Percentiles rank a stretch among this genome's conserved stretches.
Conservation (phyloP, 768 basidiomycete genomes). For the Lactifluus volemus region DNA sequence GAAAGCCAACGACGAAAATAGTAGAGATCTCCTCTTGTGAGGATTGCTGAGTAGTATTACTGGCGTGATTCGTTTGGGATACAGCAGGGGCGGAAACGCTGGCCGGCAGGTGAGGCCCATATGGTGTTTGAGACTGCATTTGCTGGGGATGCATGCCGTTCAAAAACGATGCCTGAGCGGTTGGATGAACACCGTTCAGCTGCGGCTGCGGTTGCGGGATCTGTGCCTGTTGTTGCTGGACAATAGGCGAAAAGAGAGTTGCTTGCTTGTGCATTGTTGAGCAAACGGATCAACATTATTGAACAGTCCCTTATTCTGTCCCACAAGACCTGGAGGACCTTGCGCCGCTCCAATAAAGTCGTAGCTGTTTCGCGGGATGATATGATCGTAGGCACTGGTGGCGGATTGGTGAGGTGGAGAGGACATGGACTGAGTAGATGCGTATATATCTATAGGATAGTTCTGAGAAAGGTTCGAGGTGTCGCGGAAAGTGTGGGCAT, state of each 20-base stretch:
- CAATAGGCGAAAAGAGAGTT: slow-evolving; percentile 25
- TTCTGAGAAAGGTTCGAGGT: slow-evolving; percentile 21
- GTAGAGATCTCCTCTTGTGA: slow-evolving; percentile 86
- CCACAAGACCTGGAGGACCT: slow-evolving; percentile 10
- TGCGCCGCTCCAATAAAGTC: slow-evolving; percentile 14
- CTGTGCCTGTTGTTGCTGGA: slow-evolving; percentile 31
- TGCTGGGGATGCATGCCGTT: slow-evolving; percentile 31
- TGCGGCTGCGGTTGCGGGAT: slow-evolving; percentile 28
- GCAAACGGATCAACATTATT: slow-evolving; percentile 19
- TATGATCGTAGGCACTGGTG: slow-evolving; percentile 14
- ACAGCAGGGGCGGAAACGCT: slow-evolving; percentile 27
- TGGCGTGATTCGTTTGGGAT: slow-evolving; percentile 23
- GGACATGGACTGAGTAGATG: slow-evolving; percentile 16
- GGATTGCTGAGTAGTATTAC: slow-evolving; percentile 22
- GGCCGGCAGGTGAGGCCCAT: slow-evolving; percentile 56
- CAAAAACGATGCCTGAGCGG: slow-evolving; percentile 29
- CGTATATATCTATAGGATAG: slow-evolving; percentile 19
- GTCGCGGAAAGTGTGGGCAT: slow-evolving; percentile 19
- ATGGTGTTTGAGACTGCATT: slow-evolving; percentile 66
- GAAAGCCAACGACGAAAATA: slow-evolving; percentile 98
- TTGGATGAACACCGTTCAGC: slow-evolving; percentile 25
- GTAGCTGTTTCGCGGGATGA: slow-evolving; percentile 11
- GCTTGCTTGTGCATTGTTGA: slow-evolving; percentile 15
- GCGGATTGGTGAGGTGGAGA: slow-evolving; percentile 18
- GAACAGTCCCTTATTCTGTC: slow-evolving; percentile 16